Conservation (phyloP, 306 rosid genomes). For the Coriaria nepalensis region DNA sequence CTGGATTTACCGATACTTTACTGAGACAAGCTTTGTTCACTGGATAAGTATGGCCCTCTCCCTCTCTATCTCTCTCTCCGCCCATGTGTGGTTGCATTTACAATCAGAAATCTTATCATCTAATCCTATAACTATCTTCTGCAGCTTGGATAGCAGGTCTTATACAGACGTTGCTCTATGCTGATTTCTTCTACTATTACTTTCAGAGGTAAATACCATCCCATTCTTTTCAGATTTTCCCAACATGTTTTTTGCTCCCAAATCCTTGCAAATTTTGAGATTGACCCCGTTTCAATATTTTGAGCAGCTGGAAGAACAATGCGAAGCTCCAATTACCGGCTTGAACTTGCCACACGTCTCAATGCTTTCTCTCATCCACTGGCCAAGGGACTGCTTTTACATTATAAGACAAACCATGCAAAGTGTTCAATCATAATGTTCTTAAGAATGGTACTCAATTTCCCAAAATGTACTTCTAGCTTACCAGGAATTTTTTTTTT, state of each 20-base stretch:
- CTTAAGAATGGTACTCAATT: too few relatives aligned
- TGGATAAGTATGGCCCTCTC: constrained; percentile 63
- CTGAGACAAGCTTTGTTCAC: constrained; percentile 59
- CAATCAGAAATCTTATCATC: neutral
- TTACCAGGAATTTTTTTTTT: too few relatives aligned
- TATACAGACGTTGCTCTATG: constrained; percentile 72
- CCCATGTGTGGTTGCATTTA: neutral
- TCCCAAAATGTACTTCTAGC: too few relatives aligned
- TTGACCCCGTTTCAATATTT: constrained; percentile 9
- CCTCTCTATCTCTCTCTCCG: neutral
- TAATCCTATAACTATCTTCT: constrained; percentile 1
- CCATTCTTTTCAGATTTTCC: neutral
- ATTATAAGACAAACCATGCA: too few relatives aligned
- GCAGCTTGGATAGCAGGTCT: constrained; percentile 85
- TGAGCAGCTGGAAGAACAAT: constrained; percentile 79
- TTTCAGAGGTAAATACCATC: constrained; percentile 53
- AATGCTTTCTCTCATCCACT: too few relatives aligned
- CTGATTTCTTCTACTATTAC: constrained; percentile 86
- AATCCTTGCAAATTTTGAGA: constrained; percentile 9
- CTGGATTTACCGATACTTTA: constrained; percentile 87
- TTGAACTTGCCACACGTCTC: constrained; percentile 18
- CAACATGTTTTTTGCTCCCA: neutral
- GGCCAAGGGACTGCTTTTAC: too few relatives aligned
- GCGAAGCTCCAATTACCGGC: constrained; percentile 77
- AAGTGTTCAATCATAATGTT: too few relatives aligned